These are phyloP conservation scores for Capronia epimyces DNA, from an alignment of 2,329 filamentous ascomycete species.

Conservation along the genomic window DNA sequence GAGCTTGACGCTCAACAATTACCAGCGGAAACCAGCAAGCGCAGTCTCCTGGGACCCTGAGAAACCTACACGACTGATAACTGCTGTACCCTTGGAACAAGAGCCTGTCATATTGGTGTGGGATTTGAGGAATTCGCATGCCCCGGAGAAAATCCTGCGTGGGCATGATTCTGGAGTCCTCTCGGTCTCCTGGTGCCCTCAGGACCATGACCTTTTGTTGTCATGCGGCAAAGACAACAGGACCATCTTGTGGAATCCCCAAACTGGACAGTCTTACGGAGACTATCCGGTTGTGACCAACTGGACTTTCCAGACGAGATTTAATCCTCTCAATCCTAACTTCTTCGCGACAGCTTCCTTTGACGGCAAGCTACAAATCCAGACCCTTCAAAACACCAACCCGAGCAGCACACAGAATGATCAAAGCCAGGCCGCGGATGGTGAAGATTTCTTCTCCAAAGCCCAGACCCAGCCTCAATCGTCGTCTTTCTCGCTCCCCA, in stretches of 20 bases:
- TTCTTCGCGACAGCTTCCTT: constrained; percentile 93
- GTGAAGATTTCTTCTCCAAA: constrained; percentile 93
- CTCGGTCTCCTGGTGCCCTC: constrained; percentile 89
- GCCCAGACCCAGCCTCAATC: constrained; percentile 88
- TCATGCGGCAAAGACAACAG: constrained; percentile 96
- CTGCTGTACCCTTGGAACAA: constrained; percentile 82
- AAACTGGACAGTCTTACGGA: constrained; percentile 78
- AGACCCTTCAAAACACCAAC: constrained; percentile 92
- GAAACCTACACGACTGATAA: constrained; percentile 80
- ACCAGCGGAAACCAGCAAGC: constrained; percentile 85
- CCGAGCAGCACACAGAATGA: constrained; percentile 62
- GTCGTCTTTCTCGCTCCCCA: constrained; percentile 77
- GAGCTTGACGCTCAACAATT: constrained; percentile 85
- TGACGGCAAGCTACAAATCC: constrained; percentile 89
- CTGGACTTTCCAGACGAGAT: constrained; percentile 94
- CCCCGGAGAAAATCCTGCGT: constrained; percentile 74
- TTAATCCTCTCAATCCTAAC: constrained; percentile 88
- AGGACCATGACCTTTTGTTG: constrained; percentile 81
- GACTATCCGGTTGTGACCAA: constrained; percentile 98
- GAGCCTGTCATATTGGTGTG: constrained; percentile 84
- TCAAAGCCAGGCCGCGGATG: constrained; percentile 67
- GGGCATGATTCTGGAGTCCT: constrained; percentile 94
- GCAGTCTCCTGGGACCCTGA: constrained; percentile 96
- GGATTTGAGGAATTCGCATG: constrained; percentile 94
- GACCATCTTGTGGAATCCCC: constrained; percentile 92